Evolutionary conservation across 148 eudicot species (phyloP), one percentile per base, ranked within the genome.

Genomic region (Arbutus unedo): DNA sequence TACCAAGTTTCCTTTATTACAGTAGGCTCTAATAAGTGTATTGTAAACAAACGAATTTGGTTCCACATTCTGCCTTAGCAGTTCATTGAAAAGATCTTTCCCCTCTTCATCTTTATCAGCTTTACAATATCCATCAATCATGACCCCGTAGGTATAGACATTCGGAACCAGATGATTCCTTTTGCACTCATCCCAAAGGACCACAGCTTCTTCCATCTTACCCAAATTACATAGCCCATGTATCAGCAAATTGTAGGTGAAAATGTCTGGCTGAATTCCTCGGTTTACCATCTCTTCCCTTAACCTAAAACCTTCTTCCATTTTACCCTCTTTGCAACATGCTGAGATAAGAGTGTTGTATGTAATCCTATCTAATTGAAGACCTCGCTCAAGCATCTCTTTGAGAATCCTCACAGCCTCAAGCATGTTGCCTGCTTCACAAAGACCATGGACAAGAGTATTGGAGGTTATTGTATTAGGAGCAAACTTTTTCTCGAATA

Each of bases 361-460:
- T 64, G 96, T 95, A 73, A 86, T 82, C 56, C 83, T 91, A 86
- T 95, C 96, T 68, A 90, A 85, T 60, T 72, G 55, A 66, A 88
- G 84, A 72, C 93, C 92, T 72, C 88, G 86, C 9, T 79, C 83
- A 74, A 91, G 54, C 93, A 95, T 92, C 83, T 87, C 94, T 82
- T 89, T 91, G 74, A 93, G 88, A 85, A 95, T 67, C 77, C 84
- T 87, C 11, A 85, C 85, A 83, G 94, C 92, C 71, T 90, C 96
- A 53, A 87, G 88, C 90, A 92, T 85, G 60, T 84, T 83, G 43
- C 93, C 92, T 5, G 83, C 88, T 82, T 79, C 83, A 90, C 91
- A 91, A 89, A 95, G 95, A 75, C 96, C 91, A 79, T 92, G 89
- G 56, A 92, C 86, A 81, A 95, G 91, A 84, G 96, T 91, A 88